Base-by-base conservation (phyloP, 805 yeast genomes). In the Zygosaccharomyces rouxii region DNA sequence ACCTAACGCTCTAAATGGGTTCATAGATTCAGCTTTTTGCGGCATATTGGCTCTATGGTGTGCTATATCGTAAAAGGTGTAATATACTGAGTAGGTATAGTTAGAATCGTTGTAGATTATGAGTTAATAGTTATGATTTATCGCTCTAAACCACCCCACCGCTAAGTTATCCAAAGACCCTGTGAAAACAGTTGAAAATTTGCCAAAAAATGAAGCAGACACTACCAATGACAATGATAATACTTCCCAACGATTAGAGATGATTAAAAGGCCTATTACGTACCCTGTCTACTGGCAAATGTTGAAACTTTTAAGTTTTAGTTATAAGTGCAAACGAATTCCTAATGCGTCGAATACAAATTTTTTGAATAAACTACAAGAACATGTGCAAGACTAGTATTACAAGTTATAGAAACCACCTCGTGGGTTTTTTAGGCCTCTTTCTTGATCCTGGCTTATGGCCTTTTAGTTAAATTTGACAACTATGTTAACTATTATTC, bases 1-100 rank as follows among this genome's bases (percentile, higher is more conserved):
- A 29, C 54, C 59, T 11, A 59, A 29, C n/a, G 47, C 47, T 43
- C 53, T 56, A 10, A 60, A 47, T 6, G 60, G 42, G 5, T 53
- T 49, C 29, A 52, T 37, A 4, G 61, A 53, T 4, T 49, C 45
- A n/a, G 47, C 30, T 26, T 49, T 44, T 11, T 43, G 51, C 4
- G 46, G 42, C 22, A 43, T 33, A 26, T 41, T 42, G 22, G 38
- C 23, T 14, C 11, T 41, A 11, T 41, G 35, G 33, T 29, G 19
- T 16, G 44, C 26, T 35, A 41, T 41, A 11, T 19, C 5, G 28
- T 16, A 19, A 18, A 14, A 18, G 3, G 26, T 18, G 19, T 9
- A n/a, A 5, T 21, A 33, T 11, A 16, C 37, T 14, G 5, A 11
- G 37, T 16, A 33, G 37, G 21, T 33, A 33, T 33, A 9, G 26